These are phyloP conservation scores for Citrus mangshanensis DNA, from an alignment of 345 rosid species.

Conservation along the genomic window DNA sequence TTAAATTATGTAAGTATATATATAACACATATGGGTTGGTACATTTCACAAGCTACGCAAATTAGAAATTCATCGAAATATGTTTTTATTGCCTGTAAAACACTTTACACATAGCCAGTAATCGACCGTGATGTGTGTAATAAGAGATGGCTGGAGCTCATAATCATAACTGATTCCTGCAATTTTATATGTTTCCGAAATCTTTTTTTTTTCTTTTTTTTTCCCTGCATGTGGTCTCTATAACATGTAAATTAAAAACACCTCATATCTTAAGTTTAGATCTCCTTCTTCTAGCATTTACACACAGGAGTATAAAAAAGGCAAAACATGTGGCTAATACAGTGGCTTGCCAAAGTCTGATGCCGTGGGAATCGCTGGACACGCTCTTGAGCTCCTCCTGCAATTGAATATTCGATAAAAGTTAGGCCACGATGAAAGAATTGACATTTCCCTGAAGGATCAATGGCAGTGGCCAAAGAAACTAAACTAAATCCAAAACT, in stretches of 20 bases:
- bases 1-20: too few species aligned
- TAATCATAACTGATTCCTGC: background rate
- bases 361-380: conserved; percentile 29
- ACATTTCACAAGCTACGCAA: too few species aligned
- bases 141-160: too few species aligned
- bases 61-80: too few species aligned
- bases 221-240: conserved; percentile 21
- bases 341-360: conserved; percentile 37
- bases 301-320: conserved; percentile 43
- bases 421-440: background rate
- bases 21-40: too few species aligned
- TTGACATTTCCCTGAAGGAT: background rate
- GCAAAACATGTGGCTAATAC: conserved; percentile 34
- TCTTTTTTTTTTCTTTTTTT: background rate
- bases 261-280: conserved; percentile 57
- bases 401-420: conserved; percentile 8
- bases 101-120: background rate
- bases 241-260: background rate
- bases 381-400: conserved; percentile 44
- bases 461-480: background rate
- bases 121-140: background rate
- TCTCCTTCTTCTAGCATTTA: conserved; percentile 68
- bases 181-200: background rate
- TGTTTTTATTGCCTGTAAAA: too few species aligned
- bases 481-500: background rate